phyloP scores from a whole-genome alignment of 2,329 filamentous ascomycete species.

The Exophiala lecanii-corni region DNA sequence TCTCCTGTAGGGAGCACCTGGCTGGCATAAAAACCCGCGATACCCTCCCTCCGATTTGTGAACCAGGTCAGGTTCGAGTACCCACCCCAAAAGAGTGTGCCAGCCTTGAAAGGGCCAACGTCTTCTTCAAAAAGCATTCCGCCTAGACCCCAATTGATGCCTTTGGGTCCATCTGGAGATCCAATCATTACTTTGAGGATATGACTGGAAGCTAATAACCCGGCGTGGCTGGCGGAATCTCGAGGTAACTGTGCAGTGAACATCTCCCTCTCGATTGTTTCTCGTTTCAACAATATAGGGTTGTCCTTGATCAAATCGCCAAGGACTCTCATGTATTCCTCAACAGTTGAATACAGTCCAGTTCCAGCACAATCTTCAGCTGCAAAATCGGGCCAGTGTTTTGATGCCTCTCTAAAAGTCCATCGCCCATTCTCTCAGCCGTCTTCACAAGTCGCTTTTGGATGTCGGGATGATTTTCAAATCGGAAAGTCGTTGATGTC shows the following conservation, averaged over 20 bases:
- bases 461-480: conserved; percentile 8
- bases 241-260: conserved; percentile 19
- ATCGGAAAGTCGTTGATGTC: conserved; percentile 24
- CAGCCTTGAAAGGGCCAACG: conserved; percentile 15
- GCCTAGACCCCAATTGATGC: conserved; percentile 19
- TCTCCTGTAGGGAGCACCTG: conserved; percentile 27
- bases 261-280: conserved; percentile 23
- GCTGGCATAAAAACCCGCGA: conserved; percentile 23
- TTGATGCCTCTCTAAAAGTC: conserved; percentile 34
- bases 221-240: conserved; percentile 1
- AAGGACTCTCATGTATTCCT: conserved; percentile 32
- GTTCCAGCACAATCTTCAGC: conserved; percentile 44
- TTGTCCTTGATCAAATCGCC: conserved; percentile 31
- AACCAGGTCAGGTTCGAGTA: conserved; percentile 27
- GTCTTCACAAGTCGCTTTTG: conserved; percentile 25
- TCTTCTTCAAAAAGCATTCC: conserved; percentile 17
- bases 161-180: conserved; percentile 5
- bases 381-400: conserved; percentile 36
- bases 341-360: conserved; percentile 36
- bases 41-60: conserved; percentile 23
- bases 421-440: conserved; percentile 38
- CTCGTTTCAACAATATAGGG: conserved; percentile 28
- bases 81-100: conserved; percentile 26
- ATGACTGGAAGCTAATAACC: conserved; percentile 1
- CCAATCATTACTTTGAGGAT: conserved; percentile 5